Conservation (phyloP, 1,284 basidiomycete genomes). For the Athelia psychrophila region DNA sequence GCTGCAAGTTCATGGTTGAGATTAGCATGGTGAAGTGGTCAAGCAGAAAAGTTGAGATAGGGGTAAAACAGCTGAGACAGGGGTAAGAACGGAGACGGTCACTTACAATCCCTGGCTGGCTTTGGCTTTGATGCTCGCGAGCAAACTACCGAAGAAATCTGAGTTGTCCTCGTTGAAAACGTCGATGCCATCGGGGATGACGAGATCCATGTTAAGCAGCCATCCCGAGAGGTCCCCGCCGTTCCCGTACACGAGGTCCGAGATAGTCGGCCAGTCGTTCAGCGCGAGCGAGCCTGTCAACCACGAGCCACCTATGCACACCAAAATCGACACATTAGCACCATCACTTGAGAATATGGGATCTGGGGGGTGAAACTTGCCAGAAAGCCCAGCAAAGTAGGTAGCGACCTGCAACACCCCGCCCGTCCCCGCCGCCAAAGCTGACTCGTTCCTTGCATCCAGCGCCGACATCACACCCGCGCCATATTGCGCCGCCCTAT, state of each 20-base stretch:
- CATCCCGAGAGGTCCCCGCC: slow-evolving; percentile 46
- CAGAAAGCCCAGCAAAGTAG: slow-evolving; percentile 62
- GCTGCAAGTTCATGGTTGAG: slow-evolving; percentile 32
- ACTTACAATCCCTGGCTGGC: slow-evolving; percentile 50
- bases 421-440: slow-evolving; percentile 55
- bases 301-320: slow-evolving; percentile 60
- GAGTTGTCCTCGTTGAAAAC: slow-evolving; percentile 48
- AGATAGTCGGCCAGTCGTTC: slow-evolving; percentile 55
- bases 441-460: slow-evolving; percentile 55
- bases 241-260: slow-evolving; percentile 55
- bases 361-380: slow-evolving; percentile 25
- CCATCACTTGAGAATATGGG: background rate
- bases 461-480: slow-evolving; percentile 56
- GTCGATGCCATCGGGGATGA: slow-evolving; percentile 47
- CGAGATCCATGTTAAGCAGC: slow-evolving; percentile 55
- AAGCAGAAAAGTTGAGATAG: too few relatives aligned
- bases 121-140: slow-evolving; percentile 57
- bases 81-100: background rate
- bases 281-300: slow-evolving; percentile 51
- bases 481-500: slow-evolving; percentile 57
- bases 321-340: background rate
- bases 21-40: too few relatives aligned
- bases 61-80: slow-evolving; percentile 4
- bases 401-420: slow-evolving; percentile 63
- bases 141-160: slow-evolving; percentile 54